Evolutionary conservation across 371 early-diverging fungal species (phyloP).

Genomic region (Mortierella sp.): DNA sequence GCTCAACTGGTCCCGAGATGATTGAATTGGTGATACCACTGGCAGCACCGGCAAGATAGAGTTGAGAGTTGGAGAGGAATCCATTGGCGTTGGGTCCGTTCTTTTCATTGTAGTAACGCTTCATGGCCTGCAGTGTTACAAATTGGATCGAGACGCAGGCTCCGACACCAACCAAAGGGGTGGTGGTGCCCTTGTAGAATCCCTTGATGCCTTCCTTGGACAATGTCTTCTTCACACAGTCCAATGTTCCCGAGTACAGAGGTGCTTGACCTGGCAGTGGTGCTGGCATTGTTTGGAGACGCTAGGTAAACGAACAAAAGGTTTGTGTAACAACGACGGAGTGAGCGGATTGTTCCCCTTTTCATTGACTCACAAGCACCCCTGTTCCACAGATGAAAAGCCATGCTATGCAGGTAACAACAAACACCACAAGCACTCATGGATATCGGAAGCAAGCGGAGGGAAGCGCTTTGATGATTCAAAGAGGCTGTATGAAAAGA

Average conservation of each 20-base stretch:
- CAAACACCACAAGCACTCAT: no score
- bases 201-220: conserved; percentile 77
- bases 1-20: conserved; percentile 86
- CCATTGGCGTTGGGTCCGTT: conserved; percentile 60
- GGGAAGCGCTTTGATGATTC: no score
- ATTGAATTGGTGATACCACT: conserved; percentile 87
- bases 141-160: conserved; percentile 88
- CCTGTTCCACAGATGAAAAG: no score
- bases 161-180: conserved; percentile 82
- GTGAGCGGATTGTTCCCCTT: no score
- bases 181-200: conserved; percentile 85
- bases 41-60: conserved; percentile 82
- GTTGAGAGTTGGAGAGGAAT: conserved; percentile 69
- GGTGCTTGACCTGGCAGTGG: conserved; percentile 64
- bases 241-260: conserved; percentile 75
- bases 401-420: no score
- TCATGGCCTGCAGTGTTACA: conserved; percentile 77
- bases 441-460: no score
- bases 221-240: conserved; percentile 79
- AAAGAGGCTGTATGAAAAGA: no score
- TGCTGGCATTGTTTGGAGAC: conserved; percentile 85
- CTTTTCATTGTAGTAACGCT: conserved; percentile 66
- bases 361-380: no score
- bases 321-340: neutral
- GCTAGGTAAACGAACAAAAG: conserved; percentile 51